Evolutionary conservation across 495 filamentous ascomycete species (phyloP).

Genomic region (Penicillium waksmanii): DNA sequence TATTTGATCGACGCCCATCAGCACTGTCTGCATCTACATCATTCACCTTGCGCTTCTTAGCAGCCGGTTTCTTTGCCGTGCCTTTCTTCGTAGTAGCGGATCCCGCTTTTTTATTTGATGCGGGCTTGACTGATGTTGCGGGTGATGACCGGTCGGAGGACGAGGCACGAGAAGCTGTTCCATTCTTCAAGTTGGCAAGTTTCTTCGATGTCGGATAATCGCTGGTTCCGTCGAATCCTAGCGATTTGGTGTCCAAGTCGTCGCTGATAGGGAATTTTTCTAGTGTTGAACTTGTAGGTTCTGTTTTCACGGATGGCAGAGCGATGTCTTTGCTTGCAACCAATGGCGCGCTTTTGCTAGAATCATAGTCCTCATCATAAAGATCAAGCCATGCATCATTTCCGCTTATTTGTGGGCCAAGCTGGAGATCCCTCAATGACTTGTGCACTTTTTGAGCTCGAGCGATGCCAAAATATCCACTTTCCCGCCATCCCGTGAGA

Average conservation of each 20-base stretch:
- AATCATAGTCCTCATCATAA: slow-evolving; percentile 32
- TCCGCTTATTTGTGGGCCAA: slow-evolving; percentile 12
- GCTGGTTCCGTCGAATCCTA: slow-evolving; percentile 34
- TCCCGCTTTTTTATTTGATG: slow-evolving; percentile 40
- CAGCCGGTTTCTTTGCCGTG: slow-evolving; percentile 56
- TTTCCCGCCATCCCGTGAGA: slow-evolving; percentile 45
- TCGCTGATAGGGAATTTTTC: slow-evolving; percentile 37
- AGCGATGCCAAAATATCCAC: slow-evolving; percentile 47
- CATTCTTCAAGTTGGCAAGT: slow-evolving; percentile 44
- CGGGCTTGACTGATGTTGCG: slow-evolving; percentile 30
- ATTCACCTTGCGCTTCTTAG: slow-evolving; percentile 61
- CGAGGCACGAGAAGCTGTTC: slow-evolving; percentile 28
- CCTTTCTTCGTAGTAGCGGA: slow-evolving; percentile 56
- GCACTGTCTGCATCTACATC: slow-evolving; percentile 50
- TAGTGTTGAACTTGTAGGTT: slow-evolving; percentile 35
- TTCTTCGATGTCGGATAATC: slow-evolving; percentile 48
- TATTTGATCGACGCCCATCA: slow-evolving; percentile 47
- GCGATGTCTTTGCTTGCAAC: slow-evolving; percentile 22
- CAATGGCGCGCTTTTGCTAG: slow-evolving; percentile 13
- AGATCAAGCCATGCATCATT: slow-evolving; percentile 38
- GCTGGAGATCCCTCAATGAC: slow-evolving; percentile 32
- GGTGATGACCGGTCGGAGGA: slow-evolving; percentile 35
- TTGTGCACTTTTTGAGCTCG: slow-evolving; percentile 40
- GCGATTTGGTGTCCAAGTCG: slow-evolving; percentile 31
- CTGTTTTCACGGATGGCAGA: slow-evolving; percentile 40